Base-by-base conservation (phyloP, 2,329 filamentous ascomycete genomes). In the Pyrenochaeta sp. region DNA sequence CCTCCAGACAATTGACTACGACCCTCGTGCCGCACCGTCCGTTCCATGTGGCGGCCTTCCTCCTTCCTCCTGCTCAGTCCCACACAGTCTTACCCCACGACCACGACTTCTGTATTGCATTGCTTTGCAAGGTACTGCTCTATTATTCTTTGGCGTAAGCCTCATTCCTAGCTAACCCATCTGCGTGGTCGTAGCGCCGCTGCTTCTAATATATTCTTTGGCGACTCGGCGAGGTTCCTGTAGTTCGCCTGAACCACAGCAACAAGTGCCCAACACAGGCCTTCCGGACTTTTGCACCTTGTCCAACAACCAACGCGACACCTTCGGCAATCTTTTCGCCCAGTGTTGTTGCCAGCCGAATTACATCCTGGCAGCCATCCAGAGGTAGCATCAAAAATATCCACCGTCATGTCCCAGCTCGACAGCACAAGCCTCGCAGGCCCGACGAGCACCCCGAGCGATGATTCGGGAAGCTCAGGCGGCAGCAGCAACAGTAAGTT, bases 401-500 rank as follows among this genome's bases (percentile, higher is more conserved):
- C 49, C 38, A 51, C 35, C 13, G 56, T 39, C 55, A 67, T 69
- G 62, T 40, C 54, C 44, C 58, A 55, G 35, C 43, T 48, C 22
- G 64, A 62, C 22, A 51, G 32, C 49, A 52, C 50, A 35, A 63
- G 50, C 58, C 60, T 55, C 45, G 59, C 61, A 58, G 58, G 57
- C 41, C 47, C 55, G 24, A 54, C 59, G 35, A 65, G 55, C 47
- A 56, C 52, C 31, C 58, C 61, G 17, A 63, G 58, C 52, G 64
- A 58, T 48, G 60, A 59, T 44, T 65, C 64, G 47, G 60, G 55
- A 35, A 58, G 51, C 45, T 51, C 51, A 21, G 55, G 50, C 42
- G 61, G 48, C 51, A 65, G 61, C 52, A 63, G 58, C 50, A 69
- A 65, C 48, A 59, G 67, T 71, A 51, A 60, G 68, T 56, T n/a